phyloP scores from a whole-genome alignment of 106 monocot species.

The Platanthera guangdongensis region DNA sequence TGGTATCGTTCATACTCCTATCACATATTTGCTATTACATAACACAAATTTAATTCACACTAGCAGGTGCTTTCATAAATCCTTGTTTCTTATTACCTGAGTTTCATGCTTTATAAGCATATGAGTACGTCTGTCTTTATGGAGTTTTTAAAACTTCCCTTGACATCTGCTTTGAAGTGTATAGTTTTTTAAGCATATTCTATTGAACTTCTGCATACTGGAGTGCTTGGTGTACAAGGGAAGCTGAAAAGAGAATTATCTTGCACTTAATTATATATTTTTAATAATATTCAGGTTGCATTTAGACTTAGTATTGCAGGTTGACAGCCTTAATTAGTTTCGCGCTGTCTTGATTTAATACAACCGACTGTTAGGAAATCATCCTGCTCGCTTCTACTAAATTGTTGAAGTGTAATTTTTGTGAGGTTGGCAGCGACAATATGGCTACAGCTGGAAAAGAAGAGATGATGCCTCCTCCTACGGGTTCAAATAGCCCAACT shows the following conservation, averaged over 20 bases:
- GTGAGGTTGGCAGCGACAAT: conserved; percentile 11
- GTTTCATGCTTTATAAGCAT: background rate
- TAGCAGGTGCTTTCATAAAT: background rate
- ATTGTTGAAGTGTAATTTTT: background rate
- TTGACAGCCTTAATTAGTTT: background rate
- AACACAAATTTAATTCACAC: conserved; percentile 1
- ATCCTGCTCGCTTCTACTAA: background rate
- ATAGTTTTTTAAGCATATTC: background rate
- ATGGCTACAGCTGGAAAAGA: conserved; percentile 6
- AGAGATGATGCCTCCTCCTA: background rate
- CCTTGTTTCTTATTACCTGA: background rate
- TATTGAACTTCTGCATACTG: background rate
- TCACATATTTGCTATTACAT: background rate
- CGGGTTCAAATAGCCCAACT: conserved; percentile 24
- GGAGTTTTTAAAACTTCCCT: background rate
- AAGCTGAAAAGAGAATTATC: background rate
- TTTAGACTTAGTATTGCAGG: background rate
- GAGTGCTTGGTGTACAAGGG: background rate
- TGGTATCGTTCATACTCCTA: no score
- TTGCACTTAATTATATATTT: background rate
- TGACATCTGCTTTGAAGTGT: background rate
- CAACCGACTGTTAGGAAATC: background rate
- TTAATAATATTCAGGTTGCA: background rate
- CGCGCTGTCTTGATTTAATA: background rate
- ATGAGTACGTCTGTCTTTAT: background rate